Conservation (phyloP, 2,329 filamentous ascomycete genomes). For the Claviceps citrina region DNA sequence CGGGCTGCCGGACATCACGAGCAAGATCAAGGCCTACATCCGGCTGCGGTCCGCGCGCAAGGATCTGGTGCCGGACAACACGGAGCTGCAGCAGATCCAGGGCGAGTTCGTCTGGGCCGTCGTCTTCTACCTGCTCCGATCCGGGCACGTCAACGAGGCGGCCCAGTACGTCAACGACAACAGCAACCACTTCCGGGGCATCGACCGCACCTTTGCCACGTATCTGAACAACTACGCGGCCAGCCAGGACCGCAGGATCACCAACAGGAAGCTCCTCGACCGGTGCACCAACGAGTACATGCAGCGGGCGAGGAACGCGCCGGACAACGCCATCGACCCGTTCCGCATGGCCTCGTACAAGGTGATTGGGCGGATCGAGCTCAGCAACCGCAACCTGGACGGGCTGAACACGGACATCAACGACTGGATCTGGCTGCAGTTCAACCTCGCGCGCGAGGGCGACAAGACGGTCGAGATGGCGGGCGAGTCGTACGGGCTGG, state of each 20-base stretch:
- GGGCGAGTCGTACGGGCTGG: conserved; percentile 48
- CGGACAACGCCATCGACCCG: conserved; percentile 77
- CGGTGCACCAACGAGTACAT: conserved; percentile 83
- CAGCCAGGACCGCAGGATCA: conserved; percentile 58
- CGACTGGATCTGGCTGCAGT: conserved; percentile 59
- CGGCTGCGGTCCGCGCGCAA: conserved; percentile 65
- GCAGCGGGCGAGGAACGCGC: conserved; percentile 67
- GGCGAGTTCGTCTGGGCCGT: conserved; percentile 87
- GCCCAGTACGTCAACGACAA: conserved; percentile 73
- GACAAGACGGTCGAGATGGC: conserved; percentile 49
- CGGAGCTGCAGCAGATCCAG: conserved; percentile 62
- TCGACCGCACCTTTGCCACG: conserved; percentile 77
- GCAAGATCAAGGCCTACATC: conserved; percentile 86
- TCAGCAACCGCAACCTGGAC: conserved; percentile 48
- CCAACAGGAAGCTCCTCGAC: conserved; percentile 60
- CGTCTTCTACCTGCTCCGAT: conserved; percentile 79
- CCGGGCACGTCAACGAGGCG: conserved; percentile 71
- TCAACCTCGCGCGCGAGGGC: conserved; percentile 52
- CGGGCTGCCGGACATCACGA: conserved; percentile 72
- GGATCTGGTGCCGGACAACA: conserved; percentile 68
- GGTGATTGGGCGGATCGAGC: conserved; percentile 69
- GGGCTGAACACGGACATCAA: conserved; percentile 49
- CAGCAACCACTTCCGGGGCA: conserved; percentile 66
- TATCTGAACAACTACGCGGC: conserved; percentile 77
- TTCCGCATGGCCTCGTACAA: conserved; percentile 98